These are phyloP conservation scores for Rusavskia elegans DNA, from an alignment of 495 filamentous ascomycete genomes.

Conservation along the genomic window DNA sequence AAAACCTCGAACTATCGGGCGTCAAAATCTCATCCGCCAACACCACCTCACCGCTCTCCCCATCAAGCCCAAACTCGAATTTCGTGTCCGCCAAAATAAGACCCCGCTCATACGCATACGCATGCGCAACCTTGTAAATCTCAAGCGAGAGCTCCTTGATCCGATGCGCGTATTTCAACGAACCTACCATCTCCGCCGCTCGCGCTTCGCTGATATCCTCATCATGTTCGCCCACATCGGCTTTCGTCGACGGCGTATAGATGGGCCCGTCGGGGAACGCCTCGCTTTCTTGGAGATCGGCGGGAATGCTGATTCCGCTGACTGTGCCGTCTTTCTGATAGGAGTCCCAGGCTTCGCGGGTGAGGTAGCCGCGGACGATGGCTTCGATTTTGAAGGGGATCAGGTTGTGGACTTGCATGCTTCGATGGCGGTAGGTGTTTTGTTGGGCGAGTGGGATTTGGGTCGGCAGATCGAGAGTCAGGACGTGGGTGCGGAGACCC, in stretches of 20 bases:
- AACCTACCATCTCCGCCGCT: conserved; percentile 53
- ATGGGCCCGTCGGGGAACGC: conserved; percentile 47
- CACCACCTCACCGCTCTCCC: conserved; percentile 56
- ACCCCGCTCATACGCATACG: conserved; percentile 54
- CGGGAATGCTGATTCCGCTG: conserved; percentile 54
- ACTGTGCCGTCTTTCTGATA: conserved; percentile 58
- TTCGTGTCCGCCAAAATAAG: conserved; percentile 84
- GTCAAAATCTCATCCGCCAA: conserved; percentile 90
- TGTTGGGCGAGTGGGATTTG: conserved; percentile 31
- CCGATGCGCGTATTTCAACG: conserved; percentile 43
- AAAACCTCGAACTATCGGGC: conserved; percentile 71
- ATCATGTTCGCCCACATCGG: conserved; percentile 64
- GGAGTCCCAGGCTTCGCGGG: conserved; percentile 76
- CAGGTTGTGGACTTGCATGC: conserved; percentile 68
- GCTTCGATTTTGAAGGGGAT: conserved; percentile 74
- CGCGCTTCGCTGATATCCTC: conserved; percentile 70
- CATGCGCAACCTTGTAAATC: conserved; percentile 36
- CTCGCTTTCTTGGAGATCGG: conserved; percentile 53
- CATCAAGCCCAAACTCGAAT: conserved; percentile 67
- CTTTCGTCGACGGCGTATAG: conserved; percentile 83
- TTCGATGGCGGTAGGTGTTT: conserved; percentile 43
- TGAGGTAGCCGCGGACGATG: conserved; percentile 82
- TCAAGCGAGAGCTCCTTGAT: conserved; percentile 54
- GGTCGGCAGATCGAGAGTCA: conserved; percentile 50
- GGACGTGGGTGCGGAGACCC: conserved; percentile 55